Conservation (phyloP, 306 rosid species). For the Sphenostylis stenocarpa region DNA sequence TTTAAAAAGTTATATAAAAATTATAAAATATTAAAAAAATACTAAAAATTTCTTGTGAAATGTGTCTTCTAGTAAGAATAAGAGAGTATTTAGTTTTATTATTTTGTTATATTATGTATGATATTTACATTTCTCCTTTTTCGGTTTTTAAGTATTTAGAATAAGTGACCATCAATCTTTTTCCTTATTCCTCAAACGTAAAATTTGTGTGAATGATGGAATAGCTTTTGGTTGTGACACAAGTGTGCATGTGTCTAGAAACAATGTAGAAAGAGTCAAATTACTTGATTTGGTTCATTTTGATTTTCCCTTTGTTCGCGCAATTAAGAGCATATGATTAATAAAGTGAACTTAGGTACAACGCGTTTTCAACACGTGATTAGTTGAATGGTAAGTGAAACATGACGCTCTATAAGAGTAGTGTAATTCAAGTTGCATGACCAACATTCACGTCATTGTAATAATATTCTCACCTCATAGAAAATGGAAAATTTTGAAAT, state of each 20-base stretch:
- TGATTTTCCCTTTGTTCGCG: neutral
- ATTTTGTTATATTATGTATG: no score
- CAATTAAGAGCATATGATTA: neutral
- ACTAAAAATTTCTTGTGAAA: no score
- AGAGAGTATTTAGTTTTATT: no score
- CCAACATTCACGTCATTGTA: neutral
- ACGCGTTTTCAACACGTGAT: neutral
- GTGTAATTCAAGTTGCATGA: neutral
- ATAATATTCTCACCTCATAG: neutral
- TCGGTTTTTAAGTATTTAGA: no score
- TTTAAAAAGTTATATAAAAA: no score
- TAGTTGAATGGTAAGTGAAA: neutral
- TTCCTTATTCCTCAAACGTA: no score
- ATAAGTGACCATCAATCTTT: no score
- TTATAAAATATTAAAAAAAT: no score
- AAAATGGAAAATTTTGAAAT: neutral
- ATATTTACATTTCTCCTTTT: no score
- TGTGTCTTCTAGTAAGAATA: no score
- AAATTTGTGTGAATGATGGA: neutral
- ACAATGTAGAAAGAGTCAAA: slow-evolving; percentile 19
- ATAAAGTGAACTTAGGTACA: slow-evolving; percentile 17
- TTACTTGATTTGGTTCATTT: neutral
- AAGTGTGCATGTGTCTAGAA: slow-evolving; percentile 6
- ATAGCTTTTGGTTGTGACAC: neutral
- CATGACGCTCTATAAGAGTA: neutral